phyloP scores from a whole-genome alignment of 306 rosid genomes.

The Rosa rugosa region DNA sequence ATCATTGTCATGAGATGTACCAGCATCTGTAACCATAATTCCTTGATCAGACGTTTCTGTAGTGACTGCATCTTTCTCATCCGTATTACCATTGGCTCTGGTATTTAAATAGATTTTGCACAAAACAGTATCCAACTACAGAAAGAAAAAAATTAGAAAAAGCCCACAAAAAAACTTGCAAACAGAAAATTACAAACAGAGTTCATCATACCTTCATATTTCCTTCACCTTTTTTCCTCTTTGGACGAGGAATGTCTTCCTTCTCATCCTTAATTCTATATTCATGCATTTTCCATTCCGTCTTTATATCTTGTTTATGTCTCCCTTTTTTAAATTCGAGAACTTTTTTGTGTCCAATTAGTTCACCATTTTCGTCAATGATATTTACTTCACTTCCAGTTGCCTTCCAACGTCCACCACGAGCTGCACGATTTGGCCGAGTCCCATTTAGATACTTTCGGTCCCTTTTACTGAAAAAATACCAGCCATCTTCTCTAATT shows the following conservation, averaged over 20 bases:
- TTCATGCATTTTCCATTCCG: constrained; percentile 18
- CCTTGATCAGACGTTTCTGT: neutral
- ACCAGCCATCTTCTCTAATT: constrained; percentile 15
- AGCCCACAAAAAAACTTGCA: neutral
- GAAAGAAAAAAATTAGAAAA: neutral
- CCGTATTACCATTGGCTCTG: neutral
- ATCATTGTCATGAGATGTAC: neutral
- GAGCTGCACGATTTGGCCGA: constrained; percentile 9
- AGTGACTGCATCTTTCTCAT: neutral
- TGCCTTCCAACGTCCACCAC: constrained; percentile 20
- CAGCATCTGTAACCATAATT: neutral
- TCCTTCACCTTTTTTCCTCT: neutral
- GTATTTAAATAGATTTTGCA: constrained; percentile 6
- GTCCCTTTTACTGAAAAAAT: constrained; percentile 8
- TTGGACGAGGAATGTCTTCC: neutral
- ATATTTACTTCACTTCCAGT: neutral
- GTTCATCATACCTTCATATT: neutral
- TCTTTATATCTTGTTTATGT: neutral
- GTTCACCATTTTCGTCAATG: neutral
- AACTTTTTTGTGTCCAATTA: constrained; percentile 8
- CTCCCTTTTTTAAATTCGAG: neutral
- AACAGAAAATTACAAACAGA: neutral
- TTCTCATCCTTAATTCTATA: neutral
- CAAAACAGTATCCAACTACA: constrained; percentile 14
- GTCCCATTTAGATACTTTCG: constrained; percentile 4